Evolutionary conservation across 2,329 filamentous ascomycete genomes (phyloP).

Genomic region (Leptographium flavum): DNA sequence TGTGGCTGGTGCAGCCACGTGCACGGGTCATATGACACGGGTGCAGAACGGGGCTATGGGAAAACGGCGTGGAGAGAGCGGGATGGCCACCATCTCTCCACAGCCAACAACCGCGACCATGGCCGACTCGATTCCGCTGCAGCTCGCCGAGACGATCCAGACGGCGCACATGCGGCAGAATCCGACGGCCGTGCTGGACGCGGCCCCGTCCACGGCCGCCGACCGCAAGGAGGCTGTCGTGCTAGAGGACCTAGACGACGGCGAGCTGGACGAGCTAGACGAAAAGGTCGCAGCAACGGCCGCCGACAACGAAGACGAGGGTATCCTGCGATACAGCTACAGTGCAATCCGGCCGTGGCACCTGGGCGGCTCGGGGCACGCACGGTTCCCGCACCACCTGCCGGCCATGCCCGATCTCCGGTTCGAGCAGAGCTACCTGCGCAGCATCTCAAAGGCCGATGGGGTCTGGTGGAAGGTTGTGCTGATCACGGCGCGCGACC

Average conservation of each 20-base stretch:
- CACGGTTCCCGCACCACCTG: conserved; percentile 19
- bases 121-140: conserved; percentile 41
- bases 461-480: conserved; percentile 66
- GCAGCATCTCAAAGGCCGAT: conserved; percentile 69
- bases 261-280: conserved; percentile 14
- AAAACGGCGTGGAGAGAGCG: no score
- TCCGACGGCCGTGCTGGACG: conserved; percentile 59
- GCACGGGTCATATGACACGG: conserved; percentile 4
- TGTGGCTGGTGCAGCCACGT: neutral
- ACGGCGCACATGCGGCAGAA: conserved; percentile 60
- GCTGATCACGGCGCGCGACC: conserved; percentile 78
- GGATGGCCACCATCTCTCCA: no score
- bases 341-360: conserved; percentile 43
- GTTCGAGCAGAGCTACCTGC: conserved; percentile 96
- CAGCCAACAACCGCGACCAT: conserved; percentile 24
- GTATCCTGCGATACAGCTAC: conserved; percentile 40
- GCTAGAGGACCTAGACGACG: conserved; percentile 13
- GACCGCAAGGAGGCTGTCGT: conserved; percentile 48
- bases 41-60: no score
- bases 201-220: conserved; percentile 66
- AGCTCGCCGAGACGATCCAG: conserved; percentile 69
- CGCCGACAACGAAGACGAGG: conserved; percentile 23
- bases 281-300: neutral
- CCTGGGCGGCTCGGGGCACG: conserved; percentile 23
- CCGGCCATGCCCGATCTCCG: conserved; percentile 72